phyloP scores from a whole-genome alignment of 805 yeast species.

The Pichia ethanolica region DNA sequence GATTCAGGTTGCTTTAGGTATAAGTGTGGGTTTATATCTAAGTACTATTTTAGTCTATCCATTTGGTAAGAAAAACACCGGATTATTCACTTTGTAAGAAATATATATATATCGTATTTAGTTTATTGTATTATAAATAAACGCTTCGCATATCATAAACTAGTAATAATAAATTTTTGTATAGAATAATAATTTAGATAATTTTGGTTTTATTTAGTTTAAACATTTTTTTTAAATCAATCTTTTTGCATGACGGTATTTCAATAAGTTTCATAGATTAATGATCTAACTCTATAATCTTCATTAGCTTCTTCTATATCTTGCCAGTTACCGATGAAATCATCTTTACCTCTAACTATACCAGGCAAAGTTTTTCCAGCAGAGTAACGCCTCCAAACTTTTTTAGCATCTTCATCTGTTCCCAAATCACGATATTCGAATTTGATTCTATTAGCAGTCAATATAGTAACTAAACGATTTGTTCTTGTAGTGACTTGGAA shows the following conservation, averaged over 20 bases:
- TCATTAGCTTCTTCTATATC: conserved; percentile 85
- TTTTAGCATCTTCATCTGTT: conserved; percentile 79
- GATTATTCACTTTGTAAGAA: conserved; percentile 64
- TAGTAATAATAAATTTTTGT: not conserved
- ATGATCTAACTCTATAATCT: conserved; percentile 54
- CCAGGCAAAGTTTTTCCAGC: conserved; percentile 77
- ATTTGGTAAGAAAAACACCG: conserved; percentile 82
- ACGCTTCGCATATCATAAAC: not conserved
- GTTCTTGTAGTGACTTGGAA: conserved; percentile 73
- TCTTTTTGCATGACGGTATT: not conserved
- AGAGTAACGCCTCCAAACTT: conserved; percentile 71
- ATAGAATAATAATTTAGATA: not conserved
- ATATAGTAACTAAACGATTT: conserved; percentile 63
- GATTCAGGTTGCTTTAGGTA: conserved; percentile 92
- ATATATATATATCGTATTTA: not conserved
- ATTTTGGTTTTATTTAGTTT: too few species aligned
- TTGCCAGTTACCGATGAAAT: conserved; percentile 76
- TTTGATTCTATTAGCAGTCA: conserved; percentile 63
- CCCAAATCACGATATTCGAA: conserved; percentile 73
- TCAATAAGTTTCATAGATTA: conserved; percentile 57
- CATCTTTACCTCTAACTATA: conserved; percentile 74
- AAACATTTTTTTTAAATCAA: too few species aligned
- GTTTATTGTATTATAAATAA: not conserved
- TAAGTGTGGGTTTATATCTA: conserved; percentile 87
- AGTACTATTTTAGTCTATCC: conserved; percentile 90